Evolutionary conservation across 2,329 filamentous ascomycete genomes (phyloP).

Genomic region (Xylaria hypoxylon): DNA sequence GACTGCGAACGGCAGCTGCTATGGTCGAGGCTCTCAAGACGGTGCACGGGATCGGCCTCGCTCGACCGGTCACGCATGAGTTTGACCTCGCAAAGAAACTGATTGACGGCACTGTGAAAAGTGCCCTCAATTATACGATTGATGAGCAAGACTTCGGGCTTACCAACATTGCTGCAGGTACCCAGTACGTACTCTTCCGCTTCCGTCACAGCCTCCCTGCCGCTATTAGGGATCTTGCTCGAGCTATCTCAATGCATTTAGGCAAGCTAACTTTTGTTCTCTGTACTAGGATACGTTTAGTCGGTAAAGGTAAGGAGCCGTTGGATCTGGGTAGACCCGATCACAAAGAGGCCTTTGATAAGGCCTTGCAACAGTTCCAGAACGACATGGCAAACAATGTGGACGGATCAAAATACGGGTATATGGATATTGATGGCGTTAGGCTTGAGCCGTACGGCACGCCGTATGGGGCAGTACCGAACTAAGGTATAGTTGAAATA

Average conservation of each 20-base stretch:
- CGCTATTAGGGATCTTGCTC: neutral
- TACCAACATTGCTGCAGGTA: constrained; percentile 48
- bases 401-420: constrained; percentile 51
- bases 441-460: constrained; percentile 52
- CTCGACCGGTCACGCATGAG: constrained; percentile 52
- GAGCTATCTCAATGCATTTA: neutral
- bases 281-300: constrained; percentile 48
- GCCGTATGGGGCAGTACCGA: constrained; percentile 35
- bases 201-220: neutral
- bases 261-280: neutral
- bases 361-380: constrained; percentile 49
- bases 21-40: constrained; percentile 69
- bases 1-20: constrained; percentile 64
- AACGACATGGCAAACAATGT: constrained; percentile 49
- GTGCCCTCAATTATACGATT: constrained; percentile 60
- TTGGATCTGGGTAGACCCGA: constrained; percentile 50
- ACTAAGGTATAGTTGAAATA: too few species aligned
- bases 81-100: constrained; percentile 50
- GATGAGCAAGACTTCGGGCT: constrained; percentile 64
- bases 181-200: constrained; percentile 46
- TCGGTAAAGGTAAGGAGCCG: constrained; percentile 50
- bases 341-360: constrained; percentile 48
- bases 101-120: constrained; percentile 56
- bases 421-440: constrained; percentile 49
- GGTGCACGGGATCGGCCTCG: constrained; percentile 71